Conservation (phyloP, 1,284 basidiomycete species). For the Rhodotorula sp. region DNA sequence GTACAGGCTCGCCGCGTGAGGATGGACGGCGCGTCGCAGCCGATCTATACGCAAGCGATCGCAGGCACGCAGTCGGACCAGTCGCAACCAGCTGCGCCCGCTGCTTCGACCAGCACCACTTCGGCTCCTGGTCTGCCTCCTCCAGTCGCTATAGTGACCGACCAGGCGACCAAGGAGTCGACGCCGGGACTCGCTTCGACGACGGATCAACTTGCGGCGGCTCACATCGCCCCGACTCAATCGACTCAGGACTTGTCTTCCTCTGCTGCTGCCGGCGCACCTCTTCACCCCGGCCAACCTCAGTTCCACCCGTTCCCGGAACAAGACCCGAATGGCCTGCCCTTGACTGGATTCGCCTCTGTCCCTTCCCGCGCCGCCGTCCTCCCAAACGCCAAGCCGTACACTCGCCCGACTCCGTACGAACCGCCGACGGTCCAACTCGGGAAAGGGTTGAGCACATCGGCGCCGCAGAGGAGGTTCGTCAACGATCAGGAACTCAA, state of each 20-base stretch:
- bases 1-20: background rate
- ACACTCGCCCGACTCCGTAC: constrained; percentile 28
- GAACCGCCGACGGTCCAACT: constrained; percentile 2
- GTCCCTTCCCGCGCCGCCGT: constrained; percentile 28
- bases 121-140: background rate
- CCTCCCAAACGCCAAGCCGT: constrained; percentile 24
- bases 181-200: background rate
- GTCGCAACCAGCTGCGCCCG: background rate
- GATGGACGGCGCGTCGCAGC: constrained; percentile 16
- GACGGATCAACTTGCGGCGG: background rate
- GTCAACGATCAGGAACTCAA: constrained; percentile 18
- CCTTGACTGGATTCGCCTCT: constrained; percentile 24
- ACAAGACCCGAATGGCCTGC: constrained; percentile 14
- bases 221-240: background rate
- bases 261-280: background rate
- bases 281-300: background rate
- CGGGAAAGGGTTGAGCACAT: constrained; percentile 17
- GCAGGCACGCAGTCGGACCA: background rate
- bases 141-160: background rate
- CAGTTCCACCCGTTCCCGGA: constrained; percentile 27
- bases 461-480: constrained; percentile 17
- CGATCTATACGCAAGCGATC: constrained; percentile 16
- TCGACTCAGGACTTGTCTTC: too few species aligned
- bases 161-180: background rate
- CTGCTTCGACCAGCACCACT: too few species aligned